Base-by-base conservation (phyloP, 257 asterid genomes). In the Buddleja alternifolia region DNA sequence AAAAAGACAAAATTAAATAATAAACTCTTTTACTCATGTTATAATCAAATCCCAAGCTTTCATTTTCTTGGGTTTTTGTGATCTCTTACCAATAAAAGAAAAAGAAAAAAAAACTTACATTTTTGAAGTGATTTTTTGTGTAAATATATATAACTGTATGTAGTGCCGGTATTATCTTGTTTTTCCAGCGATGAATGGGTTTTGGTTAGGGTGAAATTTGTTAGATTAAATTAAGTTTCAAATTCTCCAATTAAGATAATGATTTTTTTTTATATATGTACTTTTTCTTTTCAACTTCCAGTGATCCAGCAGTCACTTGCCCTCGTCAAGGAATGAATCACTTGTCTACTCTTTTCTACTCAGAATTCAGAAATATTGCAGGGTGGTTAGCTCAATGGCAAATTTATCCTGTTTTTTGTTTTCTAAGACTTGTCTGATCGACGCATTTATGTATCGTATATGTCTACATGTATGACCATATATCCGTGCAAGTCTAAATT, bases 361-460 rank as follows among this genome's bases (percentile, higher is more conserved):
- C n/a, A 71, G 68, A 72, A 53, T 67, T 59, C 78, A 74, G 82
- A 74, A 77, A 72, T 73, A 42, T 9, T 20, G 50, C 68, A 63
- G 78, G 51, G 15, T 75, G 75, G 72, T 52, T 64, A n/a, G n/a
- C 66, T 66, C 69, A 66, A 47, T 70, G 76, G 75, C 84, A 72
- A 77, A 60, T 24, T 55, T 69, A 73, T 20, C 55, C 66, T 39
- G 67, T 71, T 57, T 73, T 68, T 10, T 25, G 80, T 70, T 61
- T 55, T 73, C 83, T 77, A 75, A 83, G 69, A 77, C 21, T 79
- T 78, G 39, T 85, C 91, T 80, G 87, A 75, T 83, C 80, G 51
- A 64, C 50, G 82, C 87, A 81, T 90, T 88, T 74, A 90, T 93
- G 82, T 73, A 66, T 70, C 82, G 70, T 77, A 85, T 90, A 93